Evolutionary conservation across 768 basidiomycete genomes (phyloP), one percentile per base, ranked within the genome.

Genomic region (Termitomyces eurrhizus): DNA sequence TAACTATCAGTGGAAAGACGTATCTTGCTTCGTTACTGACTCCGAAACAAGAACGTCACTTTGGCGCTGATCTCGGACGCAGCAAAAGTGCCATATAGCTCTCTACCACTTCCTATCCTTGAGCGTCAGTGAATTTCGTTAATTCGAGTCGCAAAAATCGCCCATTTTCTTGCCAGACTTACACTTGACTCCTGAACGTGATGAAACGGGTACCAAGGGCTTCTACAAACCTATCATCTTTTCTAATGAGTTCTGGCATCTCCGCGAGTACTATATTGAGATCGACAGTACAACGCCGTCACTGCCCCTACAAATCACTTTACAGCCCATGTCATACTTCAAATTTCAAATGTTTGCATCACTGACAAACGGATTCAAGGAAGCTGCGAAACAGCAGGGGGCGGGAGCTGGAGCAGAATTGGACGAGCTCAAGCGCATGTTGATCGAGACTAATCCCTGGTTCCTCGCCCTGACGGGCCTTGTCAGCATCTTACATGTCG

Each of bases 401-500:
- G 80, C 80, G 14, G 76, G 77, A 2, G 78, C 79, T 33, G 77
- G 77, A 12, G 83, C 85, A 33, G 96, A 98, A 71, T 72, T 98
- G 46, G 96, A 99, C 71, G 96, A 98, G 77, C 75, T 99, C 67
- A 99, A 99, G 77, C 81, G 94, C 59, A 96, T 96, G 90, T 75
- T 99, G 52, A 78, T 89, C 14, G 91, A 93, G 74, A 93, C 90
- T 3, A 91, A 91, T 71, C 91, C 94, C 16, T 93, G 87, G 81
- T 88, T 97, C 77, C 80, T 98, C 58, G 89, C 78, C 26, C 74
- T 95, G 50, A 97, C 96, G 1, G 92, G 79, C 18, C 57, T 91
- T 53, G 96, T 98, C 68, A 91, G 90, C 70, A 64, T 97, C 26
- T 74, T 99, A 62, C 97, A 99, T 74, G 83, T 87, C 65, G 75